Evolutionary conservation across 208 protist genomes (phyloP).

Genomic region (Wallacemonas sp.): DNA sequence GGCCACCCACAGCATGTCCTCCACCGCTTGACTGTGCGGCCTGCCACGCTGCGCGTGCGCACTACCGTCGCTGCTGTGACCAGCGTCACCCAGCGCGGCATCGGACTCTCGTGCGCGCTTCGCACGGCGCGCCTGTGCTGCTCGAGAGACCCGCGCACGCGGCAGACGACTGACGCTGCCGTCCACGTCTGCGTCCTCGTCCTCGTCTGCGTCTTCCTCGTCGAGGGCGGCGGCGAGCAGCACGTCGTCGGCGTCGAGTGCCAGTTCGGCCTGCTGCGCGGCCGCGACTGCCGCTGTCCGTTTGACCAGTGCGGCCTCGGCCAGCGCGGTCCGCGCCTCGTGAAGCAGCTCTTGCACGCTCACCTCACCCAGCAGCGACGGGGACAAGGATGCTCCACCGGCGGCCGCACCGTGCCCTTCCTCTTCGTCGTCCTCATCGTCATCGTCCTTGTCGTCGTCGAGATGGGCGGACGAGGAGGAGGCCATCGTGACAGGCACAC

Average conservation of each 20-base stretch:
- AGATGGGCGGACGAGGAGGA: neutral
- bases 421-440: conserved; percentile 1
- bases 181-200: neutral
- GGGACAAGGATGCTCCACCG: neutral
- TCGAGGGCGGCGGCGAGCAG: conserved; percentile 9
- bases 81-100: too few relatives aligned
- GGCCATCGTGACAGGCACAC: conserved; percentile 1
- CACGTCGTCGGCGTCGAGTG: neutral
- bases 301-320: neutral
- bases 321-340: conserved; percentile 6
- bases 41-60: neutral
- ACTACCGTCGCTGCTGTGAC: too few relatives aligned
- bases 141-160: neutral
- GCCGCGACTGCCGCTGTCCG: neutral
- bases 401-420: neutral
- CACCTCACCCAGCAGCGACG: conserved; percentile 18
- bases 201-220: neutral
- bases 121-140: neutral
- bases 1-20: conserved; percentile 64
- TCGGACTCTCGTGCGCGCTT: too few relatives aligned
- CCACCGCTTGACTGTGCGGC: neutral
- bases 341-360: conserved; percentile 25
- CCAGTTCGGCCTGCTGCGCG: neutral
- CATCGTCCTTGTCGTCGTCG: conserved; percentile 6
- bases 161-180: too few relatives aligned